Evolutionary conservation across 225 moss, liverwort and hornwort species (phyloP).

Genomic region (Thuidium tamariscinum): DNA sequence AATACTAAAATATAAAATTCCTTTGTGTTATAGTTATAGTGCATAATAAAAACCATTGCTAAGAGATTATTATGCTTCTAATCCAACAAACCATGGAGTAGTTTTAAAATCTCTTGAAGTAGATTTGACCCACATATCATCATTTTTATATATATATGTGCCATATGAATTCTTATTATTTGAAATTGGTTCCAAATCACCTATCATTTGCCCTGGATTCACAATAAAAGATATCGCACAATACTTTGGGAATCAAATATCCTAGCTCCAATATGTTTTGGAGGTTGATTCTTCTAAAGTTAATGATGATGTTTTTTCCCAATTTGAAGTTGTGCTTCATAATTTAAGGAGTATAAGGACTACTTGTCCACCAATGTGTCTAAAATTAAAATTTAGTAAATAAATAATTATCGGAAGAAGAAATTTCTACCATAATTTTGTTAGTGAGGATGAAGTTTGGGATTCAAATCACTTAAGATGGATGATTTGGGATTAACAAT

Average conservation of each 20-base stretch:
- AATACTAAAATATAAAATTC: not conserved
- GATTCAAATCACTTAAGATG: not conserved
- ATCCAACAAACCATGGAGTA: not conserved
- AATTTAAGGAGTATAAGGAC: not conserved
- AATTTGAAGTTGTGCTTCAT: not conserved
- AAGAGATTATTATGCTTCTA: not conserved
- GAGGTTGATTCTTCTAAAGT: not conserved
- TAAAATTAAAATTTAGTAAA: not conserved
- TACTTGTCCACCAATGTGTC: not conserved
- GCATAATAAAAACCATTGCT: not conserved
- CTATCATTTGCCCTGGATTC: fast-evolving
- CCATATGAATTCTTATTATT: not conserved
- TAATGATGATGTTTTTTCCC: fast-evolving
- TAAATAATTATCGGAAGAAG: not conserved
- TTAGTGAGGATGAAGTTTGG: not conserved
- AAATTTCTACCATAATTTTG: not conserved
- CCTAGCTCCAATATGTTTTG: not conserved
- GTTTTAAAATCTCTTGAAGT: not conserved
- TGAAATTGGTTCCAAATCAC: not conserved
- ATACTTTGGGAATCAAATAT: no score
- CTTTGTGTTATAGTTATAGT: fast-evolving
- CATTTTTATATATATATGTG: not conserved
- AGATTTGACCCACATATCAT: not conserved
- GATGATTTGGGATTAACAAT: not conserved
- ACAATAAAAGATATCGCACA: not conserved